These are phyloP conservation scores for Jacaranda copaia DNA, from an alignment of 257 asterid genomes.

Conservation along the genomic window DNA sequence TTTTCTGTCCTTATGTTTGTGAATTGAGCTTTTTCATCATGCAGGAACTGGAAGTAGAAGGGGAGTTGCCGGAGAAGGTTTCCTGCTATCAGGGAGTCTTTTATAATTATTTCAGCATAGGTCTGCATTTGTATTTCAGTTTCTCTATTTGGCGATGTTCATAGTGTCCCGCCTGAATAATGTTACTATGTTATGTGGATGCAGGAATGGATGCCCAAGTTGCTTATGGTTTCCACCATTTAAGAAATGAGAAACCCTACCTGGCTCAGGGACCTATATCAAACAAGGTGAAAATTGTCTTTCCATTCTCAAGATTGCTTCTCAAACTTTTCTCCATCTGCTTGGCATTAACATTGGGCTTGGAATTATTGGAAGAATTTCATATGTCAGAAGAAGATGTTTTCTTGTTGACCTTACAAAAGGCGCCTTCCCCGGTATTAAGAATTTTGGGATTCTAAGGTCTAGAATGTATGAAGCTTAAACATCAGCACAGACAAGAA, in stretches of 20 bases:
- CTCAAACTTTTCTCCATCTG: slow-evolving; percentile 20
- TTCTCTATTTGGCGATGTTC: slow-evolving; percentile 21
- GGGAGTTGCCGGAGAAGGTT: slow-evolving; percentile 69
- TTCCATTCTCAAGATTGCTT: slow-evolving; percentile 31
- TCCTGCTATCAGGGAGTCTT: slow-evolving; percentile 83
- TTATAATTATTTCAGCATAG: slow-evolving; percentile 96
- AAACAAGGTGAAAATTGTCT: slow-evolving; percentile 65
- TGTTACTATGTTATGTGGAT: slow-evolving; percentile 22
- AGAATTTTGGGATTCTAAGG: not conserved
- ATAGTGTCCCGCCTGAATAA: not conserved
- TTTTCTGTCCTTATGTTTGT: not conserved
- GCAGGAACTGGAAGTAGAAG: slow-evolving; percentile 80
- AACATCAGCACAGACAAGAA: too few species aligned
- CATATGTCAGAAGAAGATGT: not conserved
- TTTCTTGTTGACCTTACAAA: not conserved
- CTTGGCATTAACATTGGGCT: not conserved
- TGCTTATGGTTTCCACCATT: slow-evolving; percentile 93
- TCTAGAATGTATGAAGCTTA: not conserved
- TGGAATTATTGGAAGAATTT: not conserved
- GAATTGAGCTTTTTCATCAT: slow-evolving; percentile 30
- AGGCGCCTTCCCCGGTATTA: not conserved
- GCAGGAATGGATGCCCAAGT: slow-evolving; percentile 99
- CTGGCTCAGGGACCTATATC: slow-evolving; percentile 95
- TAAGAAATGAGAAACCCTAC: slow-evolving; percentile 92
- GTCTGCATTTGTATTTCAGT: slow-evolving; percentile 46